Evolutionary conservation across 2,329 filamentous ascomycete species (phyloP), one percentile per base, ranked within the genome.

Genomic region (Ascochyta pisi): DNA sequence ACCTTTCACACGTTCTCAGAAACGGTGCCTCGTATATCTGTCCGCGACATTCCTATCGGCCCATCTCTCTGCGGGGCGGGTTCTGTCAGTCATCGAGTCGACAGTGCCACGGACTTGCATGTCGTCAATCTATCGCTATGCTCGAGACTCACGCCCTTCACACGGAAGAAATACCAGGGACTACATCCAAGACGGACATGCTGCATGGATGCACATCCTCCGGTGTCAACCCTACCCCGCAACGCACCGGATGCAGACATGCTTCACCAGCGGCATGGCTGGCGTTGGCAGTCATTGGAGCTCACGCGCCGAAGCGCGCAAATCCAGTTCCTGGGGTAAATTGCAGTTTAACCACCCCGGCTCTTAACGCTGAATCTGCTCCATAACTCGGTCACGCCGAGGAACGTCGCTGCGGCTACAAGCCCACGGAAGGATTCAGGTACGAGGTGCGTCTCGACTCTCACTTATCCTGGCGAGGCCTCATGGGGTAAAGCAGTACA

Each of bases 271-370:
- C 31, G 27, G 33, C 33, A 31, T 42, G 19, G 37, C n/a, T 19
- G 41, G 19, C 22, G 15, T 37, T n/a, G 19, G 16, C 16, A 10
- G 9, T 33, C 26, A 56, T 51, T 51, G 53, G 47, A 23, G 42
- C 37, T 23, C 15, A 50, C 31, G 35, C 41, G 41, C 27, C 35
- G 41, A 27, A 26, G 38, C 43, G 47, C 53, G 42, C 31, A 7
- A 46, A 50, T 45, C 52, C 29, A 50, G 34, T 50, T 44, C 41
- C 29, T 42, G 37, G 41, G 53, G 33, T 46, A 56, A 51, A 56
- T 51, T 51, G 26, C 43, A 48, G 8, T 47, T 47, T 47, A 48
- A 6, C 53, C 47, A 56, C 19, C 35, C 47, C 27, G 39, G 42
- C 16, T 19, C 37, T 26, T 43, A 42, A 43, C n/a, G 29, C 41